Evolutionary conservation across 495 filamentous ascomycete species (phyloP).

Genomic region (Rhizodiscina lignyota): DNA sequence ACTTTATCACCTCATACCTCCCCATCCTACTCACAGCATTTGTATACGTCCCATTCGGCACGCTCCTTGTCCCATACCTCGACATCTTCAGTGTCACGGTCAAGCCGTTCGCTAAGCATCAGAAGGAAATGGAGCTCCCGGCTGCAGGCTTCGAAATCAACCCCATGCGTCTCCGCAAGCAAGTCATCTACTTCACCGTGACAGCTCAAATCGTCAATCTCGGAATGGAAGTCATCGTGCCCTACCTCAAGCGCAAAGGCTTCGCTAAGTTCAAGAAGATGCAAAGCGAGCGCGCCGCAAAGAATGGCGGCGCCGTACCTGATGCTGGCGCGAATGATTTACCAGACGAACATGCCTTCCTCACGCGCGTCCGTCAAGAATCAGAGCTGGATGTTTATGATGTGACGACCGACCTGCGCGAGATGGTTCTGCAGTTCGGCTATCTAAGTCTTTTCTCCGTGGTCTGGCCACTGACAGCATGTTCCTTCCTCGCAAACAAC

Average conservation of each 20-base stretch:
- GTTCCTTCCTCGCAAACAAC: constrained; percentile 88
- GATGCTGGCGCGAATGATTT: constrained; percentile 32
- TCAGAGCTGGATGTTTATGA: constrained; percentile 77
- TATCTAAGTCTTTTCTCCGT: constrained; percentile 91
- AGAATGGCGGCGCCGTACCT: constrained; percentile 22
- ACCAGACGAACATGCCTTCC: constrained; percentile 59
- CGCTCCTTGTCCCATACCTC: constrained; percentile 71
- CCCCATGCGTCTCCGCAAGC: constrained; percentile 66
- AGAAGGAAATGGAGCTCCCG: constrained; percentile 44
- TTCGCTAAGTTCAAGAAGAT: constrained; percentile 60
- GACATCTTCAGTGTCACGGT: constrained; percentile 72
- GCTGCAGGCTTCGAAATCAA: constrained; percentile 61
- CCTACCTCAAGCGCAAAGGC: constrained; percentile 59
- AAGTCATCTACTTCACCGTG: constrained; percentile 94
- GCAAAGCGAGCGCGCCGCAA: constrained; percentile 37
- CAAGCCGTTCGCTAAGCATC: constrained; percentile 53
- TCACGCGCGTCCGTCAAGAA: constrained; percentile 68
- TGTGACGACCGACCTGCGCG: constrained; percentile 71
- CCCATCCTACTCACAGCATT: constrained; percentile 88
- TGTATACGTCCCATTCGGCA: constrained; percentile 89
- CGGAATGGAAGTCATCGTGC: constrained; percentile 71
- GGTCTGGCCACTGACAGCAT: constrained; percentile 75
- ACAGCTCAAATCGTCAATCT: constrained; percentile 88
- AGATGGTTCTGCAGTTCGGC: constrained; percentile 74
- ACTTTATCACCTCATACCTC: constrained; percentile 94